Base-by-base conservation (phyloP, 2,329 filamentous ascomycete species). In the Sodiomyces alkalinus region DNA sequence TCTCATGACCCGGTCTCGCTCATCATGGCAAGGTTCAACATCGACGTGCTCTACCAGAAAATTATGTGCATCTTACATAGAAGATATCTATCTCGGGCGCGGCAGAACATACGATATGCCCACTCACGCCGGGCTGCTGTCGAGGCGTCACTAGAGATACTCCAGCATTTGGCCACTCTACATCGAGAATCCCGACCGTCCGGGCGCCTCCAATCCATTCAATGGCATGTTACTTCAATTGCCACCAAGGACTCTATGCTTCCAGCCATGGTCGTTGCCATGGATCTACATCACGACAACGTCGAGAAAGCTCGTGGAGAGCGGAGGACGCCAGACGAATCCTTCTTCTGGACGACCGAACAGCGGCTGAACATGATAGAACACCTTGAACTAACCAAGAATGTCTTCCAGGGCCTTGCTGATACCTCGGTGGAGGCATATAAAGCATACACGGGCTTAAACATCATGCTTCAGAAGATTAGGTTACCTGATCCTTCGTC, bases 1-100 rank as follows among this genome's bases (percentile, higher is more conserved):
- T 75, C 71, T 4, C 64, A 74, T 26, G 86, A 93, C 42, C 75
- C 92, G 12, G 74, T 90, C 49, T 80, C 82, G 16, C 68, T 90
- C 34, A 75, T 94, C 33, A 78, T 92, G 58, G 79, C 86, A 28
- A 74, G 86, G 17, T 86, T 85, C 47, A 80, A 79, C 32, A 58
- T 94, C 18, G 81, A 90, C 36, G 76, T 90, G 27, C 56, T 94
- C 5, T 92, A 85, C 46, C 74, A 92, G 38, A 93, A 92, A 54
- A 80, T 85, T 12, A 67, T 92, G 42, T 92, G 83, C 42, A 69
- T 93, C 14, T 66, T 98, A 21, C 90, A 98, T 50, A 70, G 85
- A 28, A 85, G 85, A 38, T 94, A 90, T 48, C 66, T 93, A 33
- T 62, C 70, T n/a, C 70, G 75, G 33, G 80, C 85, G 5, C 64